These are phyloP conservation scores for Calocera viscosa DNA, from an alignment of 768 basidiomycete genomes.

Conservation along the genomic window DNA sequence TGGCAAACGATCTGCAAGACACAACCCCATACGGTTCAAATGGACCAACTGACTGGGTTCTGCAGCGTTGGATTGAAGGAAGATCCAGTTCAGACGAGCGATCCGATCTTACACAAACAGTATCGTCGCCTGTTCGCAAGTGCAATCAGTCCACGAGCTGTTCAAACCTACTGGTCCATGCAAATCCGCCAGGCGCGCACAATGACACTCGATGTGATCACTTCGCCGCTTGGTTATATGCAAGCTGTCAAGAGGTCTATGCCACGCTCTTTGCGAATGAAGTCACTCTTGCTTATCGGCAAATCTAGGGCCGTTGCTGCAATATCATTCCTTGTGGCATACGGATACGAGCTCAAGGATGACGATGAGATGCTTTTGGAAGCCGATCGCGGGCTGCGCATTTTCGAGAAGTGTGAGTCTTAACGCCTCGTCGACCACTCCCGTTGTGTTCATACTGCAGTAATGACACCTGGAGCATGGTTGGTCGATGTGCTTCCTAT, in stretches of 20 bases:
- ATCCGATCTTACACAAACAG: not conserved
- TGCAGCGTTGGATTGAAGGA: not conserved
- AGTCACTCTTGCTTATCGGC: not conserved
- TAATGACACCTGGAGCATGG: slow-evolving; percentile 18
- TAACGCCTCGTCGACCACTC: not conserved
- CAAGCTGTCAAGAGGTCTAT: not conserved
- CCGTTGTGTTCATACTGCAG: not conserved
- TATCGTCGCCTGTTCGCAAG: not conserved
- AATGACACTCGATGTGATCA: not conserved
- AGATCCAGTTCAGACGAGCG: not conserved
- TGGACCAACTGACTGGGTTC: not conserved
- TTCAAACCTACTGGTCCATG: not conserved
- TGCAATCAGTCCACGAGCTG: not conserved
- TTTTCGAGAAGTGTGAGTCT: not conserved
- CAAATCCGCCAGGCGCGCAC: not conserved
- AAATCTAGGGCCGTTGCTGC: not conserved
- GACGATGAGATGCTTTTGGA: not conserved
- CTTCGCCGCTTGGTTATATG: not conserved
- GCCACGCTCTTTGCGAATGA: not conserved
- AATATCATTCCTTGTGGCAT: not conserved
- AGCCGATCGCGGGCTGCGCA: not conserved
- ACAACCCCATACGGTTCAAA: not conserved
- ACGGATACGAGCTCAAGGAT: not conserved
- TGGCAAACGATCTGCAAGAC: not conserved
- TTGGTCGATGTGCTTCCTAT: slow-evolving; percentile 22